Evolutionary conservation across 441 rosid species (phyloP).

Genomic region (Jatropha podagrica): DNA sequence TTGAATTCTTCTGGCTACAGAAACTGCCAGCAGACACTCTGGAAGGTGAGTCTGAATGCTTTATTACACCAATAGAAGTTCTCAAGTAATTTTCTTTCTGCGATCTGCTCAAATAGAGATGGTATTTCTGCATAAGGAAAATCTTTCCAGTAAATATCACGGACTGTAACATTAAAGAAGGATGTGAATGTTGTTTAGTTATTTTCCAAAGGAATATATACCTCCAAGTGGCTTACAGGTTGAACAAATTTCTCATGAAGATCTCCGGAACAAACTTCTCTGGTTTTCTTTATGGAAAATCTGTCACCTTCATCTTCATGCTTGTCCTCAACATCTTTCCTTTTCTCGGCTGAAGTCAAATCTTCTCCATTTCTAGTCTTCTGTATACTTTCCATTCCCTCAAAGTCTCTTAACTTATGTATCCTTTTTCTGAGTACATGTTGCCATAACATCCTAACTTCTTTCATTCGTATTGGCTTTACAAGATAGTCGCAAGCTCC

Average conservation of each 20-base stretch:
- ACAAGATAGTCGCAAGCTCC: slow-evolving; percentile 66
- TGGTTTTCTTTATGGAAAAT: slow-evolving; percentile 43
- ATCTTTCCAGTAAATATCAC: too few relatives aligned
- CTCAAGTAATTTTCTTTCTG: too few relatives aligned
- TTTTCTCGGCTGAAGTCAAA: slow-evolving; percentile 4
- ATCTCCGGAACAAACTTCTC: slow-evolving; percentile 58
- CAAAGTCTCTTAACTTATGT: slow-evolving; percentile 31
- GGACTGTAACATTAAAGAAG: too few relatives aligned
- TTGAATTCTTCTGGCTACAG: not conserved
- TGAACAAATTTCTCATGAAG: slow-evolving; percentile 71
- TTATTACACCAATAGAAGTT: too few relatives aligned
- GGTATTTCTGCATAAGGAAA: too few relatives aligned
- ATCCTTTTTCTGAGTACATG: slow-evolving; percentile 46
- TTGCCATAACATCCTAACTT: slow-evolving; percentile 58
- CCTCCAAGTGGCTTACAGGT: slow-evolving; percentile 35
- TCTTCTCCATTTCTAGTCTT: slow-evolving; percentile 19
- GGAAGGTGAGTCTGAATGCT: too few relatives aligned
- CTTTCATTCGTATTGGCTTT: slow-evolving; percentile 61
- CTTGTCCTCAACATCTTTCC: slow-evolving; percentile 23
- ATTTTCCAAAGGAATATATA: not conserved
- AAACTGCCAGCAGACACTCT: too few relatives aligned
- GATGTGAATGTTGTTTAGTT: too few relatives aligned
- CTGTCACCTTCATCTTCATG: slow-evolving; percentile 25
- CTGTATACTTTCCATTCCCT: slow-evolving; percentile 24
- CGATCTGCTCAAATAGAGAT: too few relatives aligned